Conservation (phyloP, 2,329 filamentous ascomycete genomes). For the Venturia oleaginea region DNA sequence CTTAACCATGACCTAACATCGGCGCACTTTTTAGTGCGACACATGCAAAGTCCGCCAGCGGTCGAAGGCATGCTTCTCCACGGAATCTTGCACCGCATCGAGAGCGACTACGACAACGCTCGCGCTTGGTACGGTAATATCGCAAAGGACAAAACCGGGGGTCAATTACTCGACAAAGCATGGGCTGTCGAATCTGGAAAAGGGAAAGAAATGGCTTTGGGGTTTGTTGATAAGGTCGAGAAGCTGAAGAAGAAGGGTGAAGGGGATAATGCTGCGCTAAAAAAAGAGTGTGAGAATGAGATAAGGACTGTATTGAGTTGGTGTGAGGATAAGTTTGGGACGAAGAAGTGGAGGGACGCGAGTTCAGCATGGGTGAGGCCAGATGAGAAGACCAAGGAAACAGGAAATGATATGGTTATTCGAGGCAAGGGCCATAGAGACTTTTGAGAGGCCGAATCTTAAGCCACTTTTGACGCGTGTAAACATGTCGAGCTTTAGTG, state of each 20-base stretch:
- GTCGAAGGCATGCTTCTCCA: slow-evolving; percentile 45
- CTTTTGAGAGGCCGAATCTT: slow-evolving; percentile 26
- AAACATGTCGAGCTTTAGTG: too few relatives aligned
- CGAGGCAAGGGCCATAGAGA: slow-evolving; percentile 36
- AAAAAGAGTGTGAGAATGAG: slow-evolving; percentile 30
- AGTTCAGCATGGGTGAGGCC: slow-evolving; percentile 34
- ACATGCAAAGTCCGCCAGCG: slow-evolving; percentile 42
- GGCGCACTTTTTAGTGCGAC: slow-evolving; percentile 44
- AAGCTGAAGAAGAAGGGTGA: slow-evolving; percentile 25
- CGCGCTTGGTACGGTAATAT: slow-evolving; percentile 42
- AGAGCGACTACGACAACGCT: slow-evolving; percentile 43
- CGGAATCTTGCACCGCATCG: slow-evolving; percentile 41
- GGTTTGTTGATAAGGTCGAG: slow-evolving; percentile 31
- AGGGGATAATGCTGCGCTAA: slow-evolving; percentile 24
- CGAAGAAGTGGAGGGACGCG: slow-evolving; percentile 34
- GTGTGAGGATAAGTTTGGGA: slow-evolving; percentile 39
- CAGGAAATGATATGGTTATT: slow-evolving; percentile 35
- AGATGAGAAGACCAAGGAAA: slow-evolving; percentile 28
- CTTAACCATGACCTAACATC: slow-evolving; percentile 41
- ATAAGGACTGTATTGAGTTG: slow-evolving; percentile 34
- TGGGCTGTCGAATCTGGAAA: slow-evolving; percentile 12
- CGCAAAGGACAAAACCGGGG: slow-evolving; percentile 16
- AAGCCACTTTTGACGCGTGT: too few relatives aligned
- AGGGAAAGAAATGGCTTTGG: slow-evolving; percentile 17
- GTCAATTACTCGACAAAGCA: slow-evolving; percentile 16